These are phyloP conservation scores for Wickerhamomyces kurtzmanii DNA, from an alignment of 805 yeast genomes.

Conservation along the genomic window DNA sequence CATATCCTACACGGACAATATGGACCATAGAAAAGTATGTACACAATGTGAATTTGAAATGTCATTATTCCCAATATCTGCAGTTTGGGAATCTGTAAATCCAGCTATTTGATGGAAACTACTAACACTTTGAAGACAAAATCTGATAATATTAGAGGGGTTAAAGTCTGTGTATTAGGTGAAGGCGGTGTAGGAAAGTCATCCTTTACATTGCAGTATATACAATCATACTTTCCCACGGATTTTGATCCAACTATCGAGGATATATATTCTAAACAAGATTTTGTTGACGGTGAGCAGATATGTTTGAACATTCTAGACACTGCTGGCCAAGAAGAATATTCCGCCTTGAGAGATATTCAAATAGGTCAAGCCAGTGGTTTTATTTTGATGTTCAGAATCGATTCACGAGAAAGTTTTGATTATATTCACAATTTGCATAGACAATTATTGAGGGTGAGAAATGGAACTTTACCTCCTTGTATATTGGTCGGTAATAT, in stretches of 20 bases:
- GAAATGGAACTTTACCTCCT: constrained; percentile 8
- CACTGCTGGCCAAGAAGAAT: constrained; percentile 78
- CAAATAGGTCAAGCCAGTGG: constrained; percentile 15
- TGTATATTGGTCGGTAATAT: constrained; percentile 10
- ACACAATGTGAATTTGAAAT: too few relatives aligned
- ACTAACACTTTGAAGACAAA: too few relatives aligned
- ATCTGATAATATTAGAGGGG: too few relatives aligned
- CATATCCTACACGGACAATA: too few relatives aligned
- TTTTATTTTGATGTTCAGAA: constrained; percentile 9
- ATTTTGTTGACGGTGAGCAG: constrained; percentile 41
- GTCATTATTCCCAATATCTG: background rate
- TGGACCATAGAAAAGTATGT: too few relatives aligned
- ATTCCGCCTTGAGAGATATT: constrained; percentile 54
- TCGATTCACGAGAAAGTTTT: constrained; percentile 7
- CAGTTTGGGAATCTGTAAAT: background rate
- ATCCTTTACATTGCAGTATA: constrained; percentile 52
- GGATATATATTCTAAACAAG: constrained; percentile 50
- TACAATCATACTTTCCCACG: constrained; percentile 52
- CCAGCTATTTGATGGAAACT: too few relatives aligned
- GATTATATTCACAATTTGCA: constrained; percentile 4
- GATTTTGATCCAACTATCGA: constrained; percentile 64
- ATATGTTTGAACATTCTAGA: constrained; percentile 54
- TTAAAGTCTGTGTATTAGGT: constrained; percentile 38
- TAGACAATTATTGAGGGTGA: constrained; percentile 10
- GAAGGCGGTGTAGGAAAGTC: constrained; percentile 67